Evolutionary conservation across 2,329 filamentous ascomycete species (phyloP), one percentile per base, ranked within the genome.

Genomic region (Mycosphaerella arachidis): DNA sequence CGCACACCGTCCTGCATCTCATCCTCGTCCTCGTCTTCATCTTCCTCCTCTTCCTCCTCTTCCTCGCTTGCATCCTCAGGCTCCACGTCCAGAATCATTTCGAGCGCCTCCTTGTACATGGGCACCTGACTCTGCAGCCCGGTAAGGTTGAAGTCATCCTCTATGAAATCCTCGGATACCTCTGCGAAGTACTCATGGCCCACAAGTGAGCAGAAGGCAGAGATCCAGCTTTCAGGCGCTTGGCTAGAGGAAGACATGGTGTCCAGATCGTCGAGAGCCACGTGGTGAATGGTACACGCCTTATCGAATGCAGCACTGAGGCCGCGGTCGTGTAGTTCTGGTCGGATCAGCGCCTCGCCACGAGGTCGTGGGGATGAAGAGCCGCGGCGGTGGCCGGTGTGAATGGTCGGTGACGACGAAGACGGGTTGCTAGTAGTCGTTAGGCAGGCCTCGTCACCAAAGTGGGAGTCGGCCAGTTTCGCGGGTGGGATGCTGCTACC

Each of bases 151-250:
- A 99, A 99, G 77, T 99, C 94, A 86, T 99, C 94, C 76, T 99
- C 94, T 73, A 99, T 97, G 71, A 99, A 99, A 72, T 99, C 94
- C 78, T 99, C 94, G 50, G 91, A 94, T 54, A 99, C 93, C 80
- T 99, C 94, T 64, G 94, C 94, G 76, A 99, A 99, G 79, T 97
- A 99, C 77, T 99, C 94, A 75, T 99, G 94, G 63, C 94, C 94
- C 62, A 97, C 84, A 50, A 97, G 82, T 43, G 91, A 92, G 81
- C 94, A 99, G 76, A 97, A 99, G 60, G 92, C 95, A 65, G 91
- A 89, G 79, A 99, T 97, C 94, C 94, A 99, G 58, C 92, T 96
- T 81, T 99, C 94, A 67, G 83, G 81, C 48, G 83, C 81, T 66
- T 82, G 80, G 45, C 81, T 83, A 30, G 80, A 82, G 59, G 81